These are phyloP conservation scores for Geranium rotundifolium DNA, from an alignment of 345 rosid genomes.

Conservation along the genomic window DNA sequence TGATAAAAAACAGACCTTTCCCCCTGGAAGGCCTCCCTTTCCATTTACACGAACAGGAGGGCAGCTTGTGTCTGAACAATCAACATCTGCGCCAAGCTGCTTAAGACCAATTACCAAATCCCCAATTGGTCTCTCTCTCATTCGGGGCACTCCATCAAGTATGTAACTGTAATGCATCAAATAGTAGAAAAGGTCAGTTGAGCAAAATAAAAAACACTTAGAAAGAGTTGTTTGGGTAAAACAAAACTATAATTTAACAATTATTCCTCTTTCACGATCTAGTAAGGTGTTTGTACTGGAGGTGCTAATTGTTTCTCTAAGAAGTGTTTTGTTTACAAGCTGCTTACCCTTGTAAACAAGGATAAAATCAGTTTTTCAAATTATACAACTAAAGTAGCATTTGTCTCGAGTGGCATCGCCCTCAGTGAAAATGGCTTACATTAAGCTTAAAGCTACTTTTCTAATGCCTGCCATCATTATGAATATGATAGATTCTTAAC, in stretches of 20 bases:
- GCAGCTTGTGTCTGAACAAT: constrained; percentile 70
- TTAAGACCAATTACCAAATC: constrained; percentile 80
- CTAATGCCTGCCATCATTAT: not conserved
- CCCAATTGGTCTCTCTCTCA: constrained; percentile 96
- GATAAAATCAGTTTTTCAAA: too few species aligned
- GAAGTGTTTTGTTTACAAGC: too few species aligned
- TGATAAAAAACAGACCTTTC: constrained; percentile 45
- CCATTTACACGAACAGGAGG: constrained; percentile 78
- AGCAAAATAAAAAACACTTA: not conserved
- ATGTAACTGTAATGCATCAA: constrained; percentile 38
- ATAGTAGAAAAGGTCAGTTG: not conserved
- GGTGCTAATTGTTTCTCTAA: not conserved
- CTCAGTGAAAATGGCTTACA: too few species aligned
- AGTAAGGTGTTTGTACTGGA: not conserved
- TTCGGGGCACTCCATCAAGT: constrained; percentile 90
- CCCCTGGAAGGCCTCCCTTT: constrained; percentile 93
- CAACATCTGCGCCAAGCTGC: constrained; percentile 87
- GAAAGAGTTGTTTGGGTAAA: not conserved
- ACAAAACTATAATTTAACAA: not conserved
- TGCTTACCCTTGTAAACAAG: too few species aligned
- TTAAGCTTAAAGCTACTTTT: not conserved
- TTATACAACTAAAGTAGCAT: too few species aligned
- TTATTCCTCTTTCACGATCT: not conserved
- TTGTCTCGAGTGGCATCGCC: too few species aligned
- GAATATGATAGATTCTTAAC: not conserved